phyloP scores from a whole-genome alignment of 2,329 filamentous ascomycete species.

The Curvularia verruculosa region DNA sequence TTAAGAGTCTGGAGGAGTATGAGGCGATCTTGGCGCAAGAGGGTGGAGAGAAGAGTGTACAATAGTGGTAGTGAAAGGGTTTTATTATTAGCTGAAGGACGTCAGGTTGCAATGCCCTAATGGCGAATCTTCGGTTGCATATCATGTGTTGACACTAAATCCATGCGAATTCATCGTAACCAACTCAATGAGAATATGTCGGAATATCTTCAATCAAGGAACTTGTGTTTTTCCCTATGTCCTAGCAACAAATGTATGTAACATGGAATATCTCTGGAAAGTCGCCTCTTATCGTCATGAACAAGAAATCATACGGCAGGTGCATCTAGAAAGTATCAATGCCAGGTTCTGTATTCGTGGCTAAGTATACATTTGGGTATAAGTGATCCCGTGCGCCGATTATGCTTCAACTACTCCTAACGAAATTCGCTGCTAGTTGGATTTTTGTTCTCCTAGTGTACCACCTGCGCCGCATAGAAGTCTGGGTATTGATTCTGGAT shows the following conservation, averaged over 20 bases:
- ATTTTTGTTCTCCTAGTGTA: slow-evolving; percentile 27
- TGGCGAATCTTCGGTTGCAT: background rate
- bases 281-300: too few relatives aligned
- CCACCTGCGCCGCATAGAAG: slow-evolving; percentile 55
- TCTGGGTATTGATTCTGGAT: slow-evolving; percentile 79
- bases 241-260: background rate
- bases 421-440: background rate
- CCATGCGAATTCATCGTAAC: background rate
- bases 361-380: slow-evolving; percentile 13
- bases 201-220: background rate
- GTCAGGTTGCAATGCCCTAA: background rate
- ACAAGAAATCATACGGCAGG: too few relatives aligned
- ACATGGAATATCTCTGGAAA: too few relatives aligned
- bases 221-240: background rate
- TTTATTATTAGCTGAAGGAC: background rate
- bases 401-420: slow-evolving; percentile 2
- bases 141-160: background rate
- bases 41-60: slow-evolving; percentile 8
- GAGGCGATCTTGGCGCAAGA: slow-evolving; percentile 43
- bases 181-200: background rate
- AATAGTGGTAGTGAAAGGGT: slow-evolving; percentile 7
- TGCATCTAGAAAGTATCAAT: background rate
- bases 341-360: slow-evolving; percentile 3
- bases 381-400: slow-evolving; percentile 8
- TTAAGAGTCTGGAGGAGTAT: slow-evolving; percentile 65